phyloP scores from a whole-genome alignment of 148 eudicot species.

The Rhododendron simsii region DNA sequence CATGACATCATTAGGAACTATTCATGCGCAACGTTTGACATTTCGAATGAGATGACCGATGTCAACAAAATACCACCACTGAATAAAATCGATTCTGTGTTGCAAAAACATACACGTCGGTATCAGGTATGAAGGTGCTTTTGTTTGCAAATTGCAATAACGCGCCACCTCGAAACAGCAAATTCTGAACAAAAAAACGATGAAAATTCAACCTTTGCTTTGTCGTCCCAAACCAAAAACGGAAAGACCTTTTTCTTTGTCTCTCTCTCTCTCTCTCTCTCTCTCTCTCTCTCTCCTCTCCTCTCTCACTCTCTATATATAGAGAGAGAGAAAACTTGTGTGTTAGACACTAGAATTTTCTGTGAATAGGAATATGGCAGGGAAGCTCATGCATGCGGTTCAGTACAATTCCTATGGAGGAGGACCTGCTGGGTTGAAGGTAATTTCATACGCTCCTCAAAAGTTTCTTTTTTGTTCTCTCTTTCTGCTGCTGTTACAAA shows the following conservation, averaged over 20 bases:
- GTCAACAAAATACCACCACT: too few relatives aligned
- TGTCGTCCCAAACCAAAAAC: neutral
- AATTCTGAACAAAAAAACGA: neutral
- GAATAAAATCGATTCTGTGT: neutral
- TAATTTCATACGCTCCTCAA: neutral
- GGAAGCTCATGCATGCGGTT: constrained; percentile 27
- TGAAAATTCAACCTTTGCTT: neutral
- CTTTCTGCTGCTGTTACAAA: neutral
- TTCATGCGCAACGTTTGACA: too few relatives aligned
- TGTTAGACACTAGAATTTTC: neutral
- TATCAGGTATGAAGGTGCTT: neutral
- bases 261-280: neutral
- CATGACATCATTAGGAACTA: too few relatives aligned
- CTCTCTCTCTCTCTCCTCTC: neutral
- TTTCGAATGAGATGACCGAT: too few relatives aligned
- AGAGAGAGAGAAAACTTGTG: neutral
- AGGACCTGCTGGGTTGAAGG: constrained; percentile 18
- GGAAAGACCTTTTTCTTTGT: too few relatives aligned
- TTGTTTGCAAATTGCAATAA: too few relatives aligned
- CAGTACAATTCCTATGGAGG: constrained; percentile 13
- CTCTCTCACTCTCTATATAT: neutral
- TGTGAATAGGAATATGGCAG: constrained; percentile 11
- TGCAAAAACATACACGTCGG: neutral
- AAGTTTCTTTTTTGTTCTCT: neutral
- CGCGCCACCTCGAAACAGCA: neutral